Percentiles rank a stretch among this genome's conserved stretches.
These are phyloP conservation scores for Begonia loranthoides DNA, from an alignment of 306 rosid species.

Conservation along the genomic window DNA sequence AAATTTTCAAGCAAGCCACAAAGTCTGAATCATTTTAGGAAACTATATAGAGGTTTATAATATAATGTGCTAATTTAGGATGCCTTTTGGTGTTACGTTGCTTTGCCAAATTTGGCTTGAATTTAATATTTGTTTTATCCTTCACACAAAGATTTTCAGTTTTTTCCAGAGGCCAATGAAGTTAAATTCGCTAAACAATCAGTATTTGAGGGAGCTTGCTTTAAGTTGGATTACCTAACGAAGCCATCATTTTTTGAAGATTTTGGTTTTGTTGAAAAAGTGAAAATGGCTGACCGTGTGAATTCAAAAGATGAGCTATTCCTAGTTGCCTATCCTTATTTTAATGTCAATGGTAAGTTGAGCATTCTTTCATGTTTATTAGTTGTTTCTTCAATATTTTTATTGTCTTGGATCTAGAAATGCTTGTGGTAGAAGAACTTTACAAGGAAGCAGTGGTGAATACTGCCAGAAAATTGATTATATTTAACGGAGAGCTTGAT, in stretches of 20 bases:
- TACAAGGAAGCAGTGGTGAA: slow-evolving; percentile 78
- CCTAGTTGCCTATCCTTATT: slow-evolving; percentile 85
- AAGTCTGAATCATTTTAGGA: no score
- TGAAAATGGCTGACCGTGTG: slow-evolving; percentile 82
- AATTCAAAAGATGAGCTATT: slow-evolving; percentile 74
- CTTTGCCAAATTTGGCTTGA: neutral
- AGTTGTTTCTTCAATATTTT: slow-evolving; percentile 6
- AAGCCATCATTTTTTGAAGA: slow-evolving; percentile 93
- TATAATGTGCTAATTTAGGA: no score
- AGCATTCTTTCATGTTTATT: slow-evolving; percentile 10
- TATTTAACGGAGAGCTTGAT: slow-evolving; percentile 91
- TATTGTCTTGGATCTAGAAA: slow-evolving; percentile 42
- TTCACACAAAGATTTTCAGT: slow-evolving; percentile 37
- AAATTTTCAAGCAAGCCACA: no score
- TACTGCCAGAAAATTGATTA: slow-evolving; percentile 58
- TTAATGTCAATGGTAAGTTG: slow-evolving; percentile 80
- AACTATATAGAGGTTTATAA: no score
- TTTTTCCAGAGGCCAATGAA: slow-evolving; percentile 96
- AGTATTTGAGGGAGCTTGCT: slow-evolving; percentile 61
- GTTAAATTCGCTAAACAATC: slow-evolving; percentile 78
- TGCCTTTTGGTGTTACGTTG: no score
- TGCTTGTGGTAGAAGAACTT: slow-evolving; percentile 96
- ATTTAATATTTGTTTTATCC: slow-evolving; percentile 16
- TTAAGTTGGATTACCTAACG: slow-evolving; percentile 85
- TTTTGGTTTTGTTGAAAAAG: slow-evolving; percentile 81